These are phyloP conservation scores for Setaria viridis DNA, from an alignment of 202 grass and related monocot species.

Conservation along the genomic window DNA sequence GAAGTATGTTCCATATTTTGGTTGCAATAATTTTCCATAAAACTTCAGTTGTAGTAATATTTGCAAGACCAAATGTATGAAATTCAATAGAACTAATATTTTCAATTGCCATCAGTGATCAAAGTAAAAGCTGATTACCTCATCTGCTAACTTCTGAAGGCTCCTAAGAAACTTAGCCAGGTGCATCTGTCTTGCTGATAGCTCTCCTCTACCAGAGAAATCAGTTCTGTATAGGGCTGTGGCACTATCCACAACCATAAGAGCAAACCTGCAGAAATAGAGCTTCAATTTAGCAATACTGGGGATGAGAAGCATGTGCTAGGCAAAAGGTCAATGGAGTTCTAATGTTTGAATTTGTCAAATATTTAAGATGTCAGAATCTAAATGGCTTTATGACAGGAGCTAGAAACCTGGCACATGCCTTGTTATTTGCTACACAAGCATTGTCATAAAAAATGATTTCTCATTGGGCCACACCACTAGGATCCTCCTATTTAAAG, in stretches of 20 bases:
- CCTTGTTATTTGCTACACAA: slow-evolving; percentile 9
- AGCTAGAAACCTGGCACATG: slow-evolving; percentile 10
- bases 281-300: background rate
- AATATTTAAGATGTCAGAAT: background rate
- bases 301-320: background rate
- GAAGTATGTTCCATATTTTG: background rate
- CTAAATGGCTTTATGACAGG: background rate
- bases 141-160: slow-evolving; percentile 92
- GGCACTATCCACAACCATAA: slow-evolving; percentile 93
- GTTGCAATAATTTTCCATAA: background rate
- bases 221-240: slow-evolving; percentile 95
- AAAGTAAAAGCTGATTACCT: slow-evolving; percentile 50
- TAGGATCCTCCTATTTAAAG: slow-evolving; percentile 8
- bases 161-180: slow-evolving; percentile 94
- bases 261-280: slow-evolving; percentile 68
- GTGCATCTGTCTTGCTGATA: slow-evolving; percentile 98
- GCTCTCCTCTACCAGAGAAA: slow-evolving; percentile 92
- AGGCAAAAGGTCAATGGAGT: background rate
- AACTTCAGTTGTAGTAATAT: background rate
- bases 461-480: background rate
- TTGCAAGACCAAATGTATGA: background rate
- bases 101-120: background rate
- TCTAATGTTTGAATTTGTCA: background rate
- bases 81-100: background rate
- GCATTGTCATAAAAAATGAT: background rate